phyloP scores from a whole-genome alignment of 2,329 filamentous ascomycete species.

The Thielaviopsis ethacetica region DNA sequence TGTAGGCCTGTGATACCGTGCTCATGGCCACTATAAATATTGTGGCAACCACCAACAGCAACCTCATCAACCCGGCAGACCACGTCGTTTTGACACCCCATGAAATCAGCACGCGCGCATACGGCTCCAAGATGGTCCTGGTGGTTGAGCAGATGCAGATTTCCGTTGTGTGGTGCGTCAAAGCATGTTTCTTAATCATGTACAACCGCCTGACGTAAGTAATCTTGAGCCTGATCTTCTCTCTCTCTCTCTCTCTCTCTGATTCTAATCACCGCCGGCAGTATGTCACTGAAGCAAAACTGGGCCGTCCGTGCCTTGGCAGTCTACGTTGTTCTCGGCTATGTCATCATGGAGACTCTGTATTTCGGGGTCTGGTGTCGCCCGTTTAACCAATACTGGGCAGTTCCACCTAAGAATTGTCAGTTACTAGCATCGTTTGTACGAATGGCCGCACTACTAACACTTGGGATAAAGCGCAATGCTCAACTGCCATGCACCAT shows the following conservation, averaged over 20 bases:
- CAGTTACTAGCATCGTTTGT: constrained; percentile 12
- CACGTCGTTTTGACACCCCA: constrained; percentile 27
- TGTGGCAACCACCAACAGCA: constrained; percentile 37
- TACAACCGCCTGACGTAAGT: constrained; percentile 37
- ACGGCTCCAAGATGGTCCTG: constrained; percentile 45
- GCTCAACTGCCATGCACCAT: constrained; percentile 38
- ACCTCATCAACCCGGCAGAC: constrained; percentile 37
- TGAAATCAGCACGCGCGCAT: constrained; percentile 24
- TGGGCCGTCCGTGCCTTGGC: constrained; percentile 31
- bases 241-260: not conserved
- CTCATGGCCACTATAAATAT: constrained; percentile 40
- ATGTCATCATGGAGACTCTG: constrained; percentile 33
- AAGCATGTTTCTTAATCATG: constrained; percentile 39
- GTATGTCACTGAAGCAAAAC: constrained; percentile 29
- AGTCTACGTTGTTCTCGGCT: constrained; percentile 28
- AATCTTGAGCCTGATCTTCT: not conserved
- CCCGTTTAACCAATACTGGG: constrained; percentile 40
- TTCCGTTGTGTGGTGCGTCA: constrained; percentile 38
- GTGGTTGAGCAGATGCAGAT: constrained; percentile 47
- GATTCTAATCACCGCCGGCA: constrained; percentile 12
- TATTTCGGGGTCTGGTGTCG: constrained; percentile 36
- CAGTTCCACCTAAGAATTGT: constrained; percentile 34
- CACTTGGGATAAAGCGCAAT: constrained; percentile 28
- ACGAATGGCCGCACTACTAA: constrained; percentile 9
- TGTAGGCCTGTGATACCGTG: constrained; percentile 32